Base-by-base conservation (phyloP, 805 yeast species). In the Brettanomyces naardenensis region DNA sequence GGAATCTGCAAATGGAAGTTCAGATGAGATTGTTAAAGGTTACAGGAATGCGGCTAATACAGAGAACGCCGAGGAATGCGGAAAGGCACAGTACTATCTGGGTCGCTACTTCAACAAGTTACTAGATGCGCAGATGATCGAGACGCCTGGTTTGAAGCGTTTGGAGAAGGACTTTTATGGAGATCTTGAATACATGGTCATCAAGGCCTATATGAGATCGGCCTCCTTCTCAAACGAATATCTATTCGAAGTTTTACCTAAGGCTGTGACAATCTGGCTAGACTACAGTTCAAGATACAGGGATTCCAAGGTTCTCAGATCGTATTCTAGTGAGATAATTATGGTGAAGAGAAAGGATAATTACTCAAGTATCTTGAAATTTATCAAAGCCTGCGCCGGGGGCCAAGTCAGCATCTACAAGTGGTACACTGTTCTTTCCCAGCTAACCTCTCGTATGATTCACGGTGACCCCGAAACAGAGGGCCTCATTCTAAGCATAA, bases 391-490 rank as follows among this genome's bases (percentile, higher is more conserved):
- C 3, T 66, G 73, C 4, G 51, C 68, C 6, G 61, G 58, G 37
- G 47, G 55, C 41, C 52, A 44, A 18, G 54, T 79, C 52, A 74
- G 88, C 46, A 55, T 66, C 27, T 72, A 68, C 36, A 53, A 70
- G 58, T 87, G 96, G 84, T 90, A 83, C 54, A 70, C 88, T 0
- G 95, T 87, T 0, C 64, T 90, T 17, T 84, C 97, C 0, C 97
- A 92, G 54, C 55, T 92, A 26, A 62, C 90, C 4, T 87, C 97
- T 0, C 69, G 97, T 48, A 67, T 89, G 41, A 65, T 75, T 1
- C 92, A 85, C 49, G 62, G 70, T 1, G 78, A 81, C 44, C 58
- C 60, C 2, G 63, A 66, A 0, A 77, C 92, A 0, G 71, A 69
- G 21, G 68, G 66, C 2, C 58, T 78, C 17, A 66, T 92, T 13